Evolutionary conservation across 768 basidiomycete species (phyloP).

Genomic region (Trametes meyenii): DNA sequence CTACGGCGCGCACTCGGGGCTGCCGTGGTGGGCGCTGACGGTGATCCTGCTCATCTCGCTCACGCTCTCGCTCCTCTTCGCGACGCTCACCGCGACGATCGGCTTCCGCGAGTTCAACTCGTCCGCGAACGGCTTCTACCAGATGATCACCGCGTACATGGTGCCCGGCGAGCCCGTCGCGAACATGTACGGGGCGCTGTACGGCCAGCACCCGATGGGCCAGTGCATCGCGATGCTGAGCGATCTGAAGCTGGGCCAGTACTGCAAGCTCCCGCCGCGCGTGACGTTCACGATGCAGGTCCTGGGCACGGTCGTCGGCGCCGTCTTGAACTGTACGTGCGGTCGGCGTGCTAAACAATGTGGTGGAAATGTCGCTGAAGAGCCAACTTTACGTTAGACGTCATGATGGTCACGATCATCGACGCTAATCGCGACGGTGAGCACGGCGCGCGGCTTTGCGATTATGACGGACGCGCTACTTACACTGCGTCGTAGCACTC

Average conservation of each 20-base stretch:
- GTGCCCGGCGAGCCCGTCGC: slow-evolving; percentile 35
- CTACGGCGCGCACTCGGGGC: slow-evolving; percentile 54
- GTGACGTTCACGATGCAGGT: slow-evolving; percentile 49
- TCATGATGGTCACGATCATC: slow-evolving; percentile 36
- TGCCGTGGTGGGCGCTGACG: slow-evolving; percentile 58
- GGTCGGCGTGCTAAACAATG: no score
- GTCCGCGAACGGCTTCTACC: slow-evolving; percentile 36
- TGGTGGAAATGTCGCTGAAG: background rate
- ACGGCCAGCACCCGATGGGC: slow-evolving; percentile 37
- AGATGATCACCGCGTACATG: slow-evolving; percentile 34
- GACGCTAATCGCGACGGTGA: slow-evolving; percentile 31
- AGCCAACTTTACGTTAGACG: slow-evolving; percentile 18
- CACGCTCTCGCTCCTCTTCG: slow-evolving; percentile 56
- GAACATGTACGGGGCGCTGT: slow-evolving; percentile 47
- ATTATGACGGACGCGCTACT: no score
- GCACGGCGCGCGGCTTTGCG: background rate
- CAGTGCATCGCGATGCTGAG: slow-evolving; percentile 56
- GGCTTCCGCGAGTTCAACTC: slow-evolving; percentile 32
- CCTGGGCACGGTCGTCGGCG: slow-evolving; percentile 55
- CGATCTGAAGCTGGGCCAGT: slow-evolving; percentile 60
- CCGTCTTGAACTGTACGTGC: slow-evolving; percentile 44
- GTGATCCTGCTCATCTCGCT: slow-evolving; percentile 55
- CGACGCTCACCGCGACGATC: slow-evolving; percentile 48
- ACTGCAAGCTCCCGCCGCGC: slow-evolving; percentile 65
- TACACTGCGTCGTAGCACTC: slow-evolving; percentile 35